Evolutionary conservation across 345 rosid species (phyloP).

Genomic region (Linum lewisii): DNA sequence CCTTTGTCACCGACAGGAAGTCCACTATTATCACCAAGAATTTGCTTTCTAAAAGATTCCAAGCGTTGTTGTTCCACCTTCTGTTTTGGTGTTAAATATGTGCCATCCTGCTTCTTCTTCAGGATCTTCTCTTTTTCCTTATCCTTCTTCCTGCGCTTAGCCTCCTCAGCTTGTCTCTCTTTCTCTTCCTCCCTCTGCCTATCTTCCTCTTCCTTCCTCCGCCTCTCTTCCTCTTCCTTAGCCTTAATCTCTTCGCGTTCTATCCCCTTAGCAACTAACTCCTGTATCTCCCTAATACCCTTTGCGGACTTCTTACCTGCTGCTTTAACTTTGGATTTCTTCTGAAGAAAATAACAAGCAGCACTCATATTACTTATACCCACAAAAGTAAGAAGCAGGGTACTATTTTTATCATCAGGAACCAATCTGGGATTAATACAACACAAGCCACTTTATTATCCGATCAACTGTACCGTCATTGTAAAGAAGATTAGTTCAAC

Average conservation of each 20-base stretch:
- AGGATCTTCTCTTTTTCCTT: slow-evolving; percentile 77
- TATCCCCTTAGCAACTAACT: slow-evolving; percentile 66
- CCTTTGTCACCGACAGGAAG: slow-evolving; percentile 41
- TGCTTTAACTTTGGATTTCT: slow-evolving; percentile 69
- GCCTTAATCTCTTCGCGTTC: slow-evolving; percentile 74
- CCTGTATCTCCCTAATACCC: slow-evolving; percentile 96
- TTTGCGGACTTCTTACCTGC: slow-evolving; percentile 82
- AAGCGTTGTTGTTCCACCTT: slow-evolving; percentile 75
- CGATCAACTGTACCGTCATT: too few species aligned
- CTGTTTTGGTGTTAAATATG: slow-evolving; percentile 77
- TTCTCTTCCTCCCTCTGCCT: slow-evolving; percentile 68
- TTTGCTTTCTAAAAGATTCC: slow-evolving; percentile 81
- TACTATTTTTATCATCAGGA: too few species aligned
- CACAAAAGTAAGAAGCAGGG: too few species aligned
- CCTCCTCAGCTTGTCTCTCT: slow-evolving; percentile 91
- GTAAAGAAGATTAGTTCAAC: too few species aligned
- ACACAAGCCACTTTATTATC: too few species aligned
- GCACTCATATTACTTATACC: too few species aligned
- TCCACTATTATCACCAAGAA: slow-evolving; percentile 41
- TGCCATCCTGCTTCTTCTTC: slow-evolving; percentile 90
- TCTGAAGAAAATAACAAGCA: too few species aligned
- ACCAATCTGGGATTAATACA: too few species aligned
- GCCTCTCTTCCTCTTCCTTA: slow-evolving; percentile 81
- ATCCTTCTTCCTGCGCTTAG: slow-evolving; percentile 75
- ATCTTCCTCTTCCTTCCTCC: slow-evolving; percentile 90